Conservation (phyloP, 2,329 filamentous ascomycete genomes). For the Epicoccum sorghinum region DNA sequence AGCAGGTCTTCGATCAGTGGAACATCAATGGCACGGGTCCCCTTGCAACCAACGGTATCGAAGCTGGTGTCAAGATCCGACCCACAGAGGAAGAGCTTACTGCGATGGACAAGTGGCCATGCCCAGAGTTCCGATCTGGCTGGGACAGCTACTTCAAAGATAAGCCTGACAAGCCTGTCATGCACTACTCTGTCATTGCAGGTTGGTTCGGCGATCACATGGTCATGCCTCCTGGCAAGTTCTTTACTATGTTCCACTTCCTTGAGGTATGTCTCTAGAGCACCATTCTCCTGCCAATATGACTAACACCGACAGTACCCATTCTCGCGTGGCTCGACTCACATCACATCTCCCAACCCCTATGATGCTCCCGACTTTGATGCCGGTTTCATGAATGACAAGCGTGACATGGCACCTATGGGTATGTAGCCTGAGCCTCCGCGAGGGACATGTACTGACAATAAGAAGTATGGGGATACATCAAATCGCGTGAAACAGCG, state of each 20-base stretch:
- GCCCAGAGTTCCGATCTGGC: slow-evolving; percentile 72
- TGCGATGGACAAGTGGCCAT: slow-evolving; percentile 75
- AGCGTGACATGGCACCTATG: slow-evolving; percentile 79
- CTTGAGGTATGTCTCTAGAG: slow-evolving; percentile 53
- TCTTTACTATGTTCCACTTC: slow-evolving; percentile 86
- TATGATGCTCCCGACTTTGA: slow-evolving; percentile 81
- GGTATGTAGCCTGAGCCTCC: background rate
- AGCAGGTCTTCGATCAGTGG: slow-evolving; percentile 78
- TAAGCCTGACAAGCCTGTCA: slow-evolving; percentile 84
- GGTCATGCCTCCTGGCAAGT: slow-evolving; percentile 74
- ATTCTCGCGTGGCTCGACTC: slow-evolving; percentile 73
- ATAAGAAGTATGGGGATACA: slow-evolving; percentile 74
- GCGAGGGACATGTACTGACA: background rate
- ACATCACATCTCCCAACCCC: slow-evolving; percentile 73
- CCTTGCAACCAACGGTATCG: slow-evolving; percentile 78
- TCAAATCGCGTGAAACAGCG: slow-evolving; percentile 81
- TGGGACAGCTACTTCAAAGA: slow-evolving; percentile 86
- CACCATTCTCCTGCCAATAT: too few relatives aligned
- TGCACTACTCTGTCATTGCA: slow-evolving; percentile 80
- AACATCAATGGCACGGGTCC: slow-evolving; percentile 79
- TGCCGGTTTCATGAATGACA: slow-evolving; percentile 84
- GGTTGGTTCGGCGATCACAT: slow-evolving; percentile 58
- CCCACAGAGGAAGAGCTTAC: slow-evolving; percentile 71
- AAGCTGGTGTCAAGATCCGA: slow-evolving; percentile 78
- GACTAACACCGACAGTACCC: slow-evolving; percentile 57